Conservation (phyloP, 495 filamentous ascomycete genomes). For the Xylaria telfairii region DNA sequence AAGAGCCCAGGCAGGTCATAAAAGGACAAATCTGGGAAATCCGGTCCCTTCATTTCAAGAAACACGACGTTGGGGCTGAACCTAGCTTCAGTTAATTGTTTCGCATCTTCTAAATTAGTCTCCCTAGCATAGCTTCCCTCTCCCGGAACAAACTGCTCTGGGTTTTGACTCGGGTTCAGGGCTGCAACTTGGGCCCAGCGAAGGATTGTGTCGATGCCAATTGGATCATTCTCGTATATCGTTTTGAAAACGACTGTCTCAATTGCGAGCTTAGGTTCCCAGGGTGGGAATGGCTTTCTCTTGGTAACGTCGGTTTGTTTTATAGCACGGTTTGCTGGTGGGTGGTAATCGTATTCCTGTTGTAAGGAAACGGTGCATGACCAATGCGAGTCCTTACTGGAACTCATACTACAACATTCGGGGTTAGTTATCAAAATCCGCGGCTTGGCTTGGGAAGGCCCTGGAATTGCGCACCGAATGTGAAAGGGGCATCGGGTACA, state of each 20-base stretch:
- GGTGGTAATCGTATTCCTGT: constrained; percentile 54
- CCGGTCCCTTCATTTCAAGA: constrained; percentile 69
- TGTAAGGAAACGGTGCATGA: constrained; percentile 64
- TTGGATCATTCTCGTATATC: constrained; percentile 40
- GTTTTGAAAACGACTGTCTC: constrained; percentile 45
- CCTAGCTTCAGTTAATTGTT: constrained; percentile 51
- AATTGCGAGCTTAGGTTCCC: constrained; percentile 28
- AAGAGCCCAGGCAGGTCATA: constrained; percentile 82
- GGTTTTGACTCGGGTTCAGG: constrained; percentile 58
- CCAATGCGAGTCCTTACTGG: constrained; percentile 41
- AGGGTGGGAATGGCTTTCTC: constrained; percentile 46
- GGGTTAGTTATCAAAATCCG: not conserved
- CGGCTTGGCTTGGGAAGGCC: not conserved
- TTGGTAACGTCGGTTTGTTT: constrained; percentile 40
- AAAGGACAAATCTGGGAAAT: constrained; percentile 70
- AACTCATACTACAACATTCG: constrained; percentile 36
- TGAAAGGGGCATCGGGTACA: constrained; percentile 78
- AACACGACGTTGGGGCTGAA: constrained; percentile 77
- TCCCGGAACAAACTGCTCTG: constrained; percentile 53
- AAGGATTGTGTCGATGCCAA: constrained; percentile 59
- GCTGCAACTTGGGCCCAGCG: constrained; percentile 72
- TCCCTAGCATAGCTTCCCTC: constrained; percentile 34
- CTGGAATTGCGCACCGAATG: constrained; percentile 56
- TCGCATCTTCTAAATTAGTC: constrained; percentile 33
- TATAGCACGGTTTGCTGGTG: constrained; percentile 23